These are phyloP conservation scores for Diaporthe vaccinii DNA, from an alignment of 2,329 filamentous ascomycete genomes.

Conservation along the genomic window DNA sequence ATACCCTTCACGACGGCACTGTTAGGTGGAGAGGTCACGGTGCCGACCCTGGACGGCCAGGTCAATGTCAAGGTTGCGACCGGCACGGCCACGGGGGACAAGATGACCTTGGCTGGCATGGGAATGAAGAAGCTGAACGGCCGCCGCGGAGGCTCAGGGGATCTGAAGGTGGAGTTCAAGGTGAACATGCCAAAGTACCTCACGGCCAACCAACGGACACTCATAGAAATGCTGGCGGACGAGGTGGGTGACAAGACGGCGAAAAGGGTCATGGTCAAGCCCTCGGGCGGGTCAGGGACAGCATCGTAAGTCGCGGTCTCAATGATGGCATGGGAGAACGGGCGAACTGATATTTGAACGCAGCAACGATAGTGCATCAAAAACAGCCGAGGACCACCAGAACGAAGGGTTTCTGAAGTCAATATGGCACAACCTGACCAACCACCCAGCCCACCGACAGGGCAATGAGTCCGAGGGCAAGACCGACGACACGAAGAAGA, in stretches of 20 bases:
- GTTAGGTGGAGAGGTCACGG: constrained; percentile 88
- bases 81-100: constrained; percentile 92
- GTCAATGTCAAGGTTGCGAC: constrained; percentile 93
- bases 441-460: constrained; percentile 72
- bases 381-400: constrained; percentile 68
- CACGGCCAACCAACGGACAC: constrained; percentile 89
- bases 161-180: constrained; percentile 94
- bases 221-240: constrained; percentile 95
- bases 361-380: constrained; percentile 10
- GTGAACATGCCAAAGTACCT: constrained; percentile 96
- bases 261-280: constrained; percentile 81
- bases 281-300: constrained; percentile 35
- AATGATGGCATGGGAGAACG: constrained; percentile 27
- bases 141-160: constrained; percentile 78
- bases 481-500: constrained; percentile 41
- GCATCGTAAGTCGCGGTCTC: constrained; percentile 57
- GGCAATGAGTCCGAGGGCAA: constrained; percentile 45
- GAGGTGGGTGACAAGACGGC: constrained; percentile 95
- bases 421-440: constrained; percentile 93
- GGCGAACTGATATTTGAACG: neutral
- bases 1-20: constrained; percentile 94
- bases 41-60: constrained; percentile 91
- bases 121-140: constrained; percentile 90
- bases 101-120: constrained; percentile 88
- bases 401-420: constrained; percentile 93